Conservation (phyloP, 192 early-diverging fungal species). For the Gaertneriomyces semiglobifer region DNA sequence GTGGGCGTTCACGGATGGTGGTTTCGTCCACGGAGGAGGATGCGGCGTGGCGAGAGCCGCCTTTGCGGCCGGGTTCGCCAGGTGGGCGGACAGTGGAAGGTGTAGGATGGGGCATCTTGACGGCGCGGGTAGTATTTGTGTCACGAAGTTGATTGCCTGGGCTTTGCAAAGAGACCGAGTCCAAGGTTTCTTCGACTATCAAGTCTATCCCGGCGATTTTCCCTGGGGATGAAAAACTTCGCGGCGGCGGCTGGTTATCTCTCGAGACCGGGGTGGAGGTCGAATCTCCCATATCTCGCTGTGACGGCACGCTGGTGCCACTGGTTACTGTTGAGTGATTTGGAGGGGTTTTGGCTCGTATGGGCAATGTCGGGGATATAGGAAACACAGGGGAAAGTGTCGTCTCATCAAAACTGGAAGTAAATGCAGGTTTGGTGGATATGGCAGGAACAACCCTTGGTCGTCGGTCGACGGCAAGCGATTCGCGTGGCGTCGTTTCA, state of each 20-base stretch:
- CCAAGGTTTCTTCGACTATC: neutral
- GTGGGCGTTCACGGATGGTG: neutral
- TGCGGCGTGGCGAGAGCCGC: constrained; percentile 5
- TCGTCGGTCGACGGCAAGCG: neutral
- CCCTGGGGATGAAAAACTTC: constrained; percentile 13
- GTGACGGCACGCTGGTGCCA: neutral
- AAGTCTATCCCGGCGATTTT: neutral
- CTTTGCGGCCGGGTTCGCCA: neutral
- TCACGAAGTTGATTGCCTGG: too few relatives aligned
- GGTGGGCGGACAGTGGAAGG: constrained; percentile 4
- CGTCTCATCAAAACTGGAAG: constrained; percentile 3
- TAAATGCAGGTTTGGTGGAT: constrained; percentile 12
- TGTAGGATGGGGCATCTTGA: neutral
- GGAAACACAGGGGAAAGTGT: constrained; percentile 24
- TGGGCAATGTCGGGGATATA: constrained; percentile 15
- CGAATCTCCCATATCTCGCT: neutral
- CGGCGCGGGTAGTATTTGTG: neutral
- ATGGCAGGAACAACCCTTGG: neutral
- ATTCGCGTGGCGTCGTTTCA: too few relatives aligned
- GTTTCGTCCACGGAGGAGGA: constrained; percentile 28
- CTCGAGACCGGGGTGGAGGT: neutral
- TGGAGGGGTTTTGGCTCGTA: neutral
- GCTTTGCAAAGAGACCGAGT: neutral
- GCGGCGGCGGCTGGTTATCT: neutral
- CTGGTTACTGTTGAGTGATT: neutral